Evolutionary conservation across 1,284 basidiomycete genomes (phyloP), one percentile per base, ranked within the genome.

Genomic region (Cutaneotrichosporon cavernicola): DNA sequence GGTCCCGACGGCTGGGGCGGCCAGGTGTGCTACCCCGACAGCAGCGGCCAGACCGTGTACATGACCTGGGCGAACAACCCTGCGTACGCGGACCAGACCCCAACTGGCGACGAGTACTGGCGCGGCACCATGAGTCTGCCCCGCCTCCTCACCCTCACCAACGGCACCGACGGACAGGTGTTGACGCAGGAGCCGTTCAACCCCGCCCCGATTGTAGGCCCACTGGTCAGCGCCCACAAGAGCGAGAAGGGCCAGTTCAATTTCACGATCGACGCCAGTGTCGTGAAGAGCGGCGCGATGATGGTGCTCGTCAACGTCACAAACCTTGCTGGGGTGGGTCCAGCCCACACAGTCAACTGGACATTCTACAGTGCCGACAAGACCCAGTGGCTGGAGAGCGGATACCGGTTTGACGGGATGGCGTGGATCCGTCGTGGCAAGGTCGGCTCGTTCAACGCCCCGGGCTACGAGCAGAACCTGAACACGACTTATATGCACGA

Each of bases 51-150:
- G 22, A 43, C 75, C 18, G 70, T 80, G 60, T 72, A 69, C 31
- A 76, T 81, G 31, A 75, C 70, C 5, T 82, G 81, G 81, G 80
- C 80, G 32, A 74, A 69, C 69, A 82, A 82, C 71, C 81, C 79
- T 80, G 74, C 80, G 68, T 82, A 82, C 72, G 72, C 77, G 40
- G 65, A 80, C 52, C 63, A 66, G 16, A 77, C 77, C 4, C 81
- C 81, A 16, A 82, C 81, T 0, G 74, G 49, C 5, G 40, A 26
- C 7, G 74, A 76, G 52, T 76, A 76, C 9, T 82, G 76, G 76
- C 70, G 81, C 26, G 77, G 75, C 56, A 71, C 74, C 32, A 78
- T 81, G 76, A 70, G 69, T 21, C 65, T 72, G 21, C 77, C 70
- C 52, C 74, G 69, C 46, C 16, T 21, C 46, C 40, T 58, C 13